phyloP scores from a whole-genome alignment of 208 protist genomes.

The Jaenimonas drosophilae region DNA sequence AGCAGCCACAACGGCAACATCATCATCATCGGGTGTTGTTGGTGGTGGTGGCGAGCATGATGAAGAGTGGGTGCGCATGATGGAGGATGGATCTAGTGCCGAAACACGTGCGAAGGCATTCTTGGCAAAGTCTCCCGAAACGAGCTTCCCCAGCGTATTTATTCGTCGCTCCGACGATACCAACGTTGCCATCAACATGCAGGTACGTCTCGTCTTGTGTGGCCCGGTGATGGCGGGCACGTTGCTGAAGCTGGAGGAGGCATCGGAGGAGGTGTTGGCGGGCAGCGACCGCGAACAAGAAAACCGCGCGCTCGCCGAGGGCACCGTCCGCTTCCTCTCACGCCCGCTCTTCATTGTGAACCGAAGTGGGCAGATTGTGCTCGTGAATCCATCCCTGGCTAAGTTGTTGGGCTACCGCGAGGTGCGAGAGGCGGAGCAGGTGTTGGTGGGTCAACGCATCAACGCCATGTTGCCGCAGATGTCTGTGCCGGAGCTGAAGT shows the following conservation, averaged over 20 bases:
- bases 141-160: not conserved
- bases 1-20: not conserved
- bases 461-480: not conserved
- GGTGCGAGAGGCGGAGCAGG: not conserved
- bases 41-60: too few relatives aligned
- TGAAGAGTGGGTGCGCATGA: too few relatives aligned
- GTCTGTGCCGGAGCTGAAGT: too few relatives aligned
- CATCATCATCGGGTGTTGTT: too few relatives aligned
- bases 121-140: not conserved
- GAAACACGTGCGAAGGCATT: not conserved
- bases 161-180: not conserved
- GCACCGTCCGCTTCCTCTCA: not conserved
- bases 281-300: not conserved
- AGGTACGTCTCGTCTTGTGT: slow-evolving; percentile 4
- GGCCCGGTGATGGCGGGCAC: not conserved
- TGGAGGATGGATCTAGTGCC: too few relatives aligned
- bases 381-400: slow-evolving; percentile 1
- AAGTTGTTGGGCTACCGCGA: slow-evolving; percentile 3
- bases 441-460: not conserved
- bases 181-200: not conserved
- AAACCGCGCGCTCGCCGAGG: slow-evolving; percentile 1
- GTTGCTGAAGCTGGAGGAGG: not conserved
- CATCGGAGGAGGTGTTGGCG: not conserved
- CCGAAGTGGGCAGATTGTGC: not conserved
- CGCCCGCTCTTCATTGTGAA: slow-evolving; percentile 4